Evolutionary conservation across 805 yeast genomes (phyloP), one percentile per base, ranked within the genome.

Genomic region (Wickerhamomyces bisporus): DNA sequence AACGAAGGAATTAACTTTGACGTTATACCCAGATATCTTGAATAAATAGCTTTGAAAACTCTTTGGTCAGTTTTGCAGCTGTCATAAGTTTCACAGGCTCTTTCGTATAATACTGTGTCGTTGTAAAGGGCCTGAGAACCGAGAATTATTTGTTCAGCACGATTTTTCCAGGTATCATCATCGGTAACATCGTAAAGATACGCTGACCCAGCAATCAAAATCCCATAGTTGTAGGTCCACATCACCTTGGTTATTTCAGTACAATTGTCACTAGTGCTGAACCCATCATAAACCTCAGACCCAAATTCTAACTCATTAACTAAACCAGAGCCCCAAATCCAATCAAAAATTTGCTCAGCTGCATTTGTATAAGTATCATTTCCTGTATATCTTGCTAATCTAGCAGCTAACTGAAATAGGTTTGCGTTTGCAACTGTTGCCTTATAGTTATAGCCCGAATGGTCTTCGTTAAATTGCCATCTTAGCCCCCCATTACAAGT

Each of bases 221-320:
- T 68, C 2, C 91, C 95, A 45, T 80, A 83, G 60, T 86, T 86
- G 60, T 86, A 86, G n/a, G 88, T 70, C 95, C 95, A 86, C 55
- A 79, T 78, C 27, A 68, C 74, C 35, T 66, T 60, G 25, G 79
- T 68, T 38, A 74, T 56, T 32, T 65, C 58, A 1, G 84, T 53
- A 63, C 98, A 91, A 62, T 83, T 77, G 31, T 60, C 64, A 14
- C 58, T 71, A 30, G 73, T 66, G 38, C 66, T 60, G 13, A 79
- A 82, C 45, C 95, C 95, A 57, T 86, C 95, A 53, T 71, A 81
- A n/a, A 86, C 84, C 42, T 50, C 53, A 29, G 52, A 40, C 16
- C 56, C 56, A 36, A 38, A 47, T 24, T 49, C 50, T 30, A 46
- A 38, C 31, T 60, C 65, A 55, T 62, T 62, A 27, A 79, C 56